phyloP scores from a whole-genome alignment of 2,329 filamentous ascomycete species.

The Lecanoromycetidae sp. region DNA sequence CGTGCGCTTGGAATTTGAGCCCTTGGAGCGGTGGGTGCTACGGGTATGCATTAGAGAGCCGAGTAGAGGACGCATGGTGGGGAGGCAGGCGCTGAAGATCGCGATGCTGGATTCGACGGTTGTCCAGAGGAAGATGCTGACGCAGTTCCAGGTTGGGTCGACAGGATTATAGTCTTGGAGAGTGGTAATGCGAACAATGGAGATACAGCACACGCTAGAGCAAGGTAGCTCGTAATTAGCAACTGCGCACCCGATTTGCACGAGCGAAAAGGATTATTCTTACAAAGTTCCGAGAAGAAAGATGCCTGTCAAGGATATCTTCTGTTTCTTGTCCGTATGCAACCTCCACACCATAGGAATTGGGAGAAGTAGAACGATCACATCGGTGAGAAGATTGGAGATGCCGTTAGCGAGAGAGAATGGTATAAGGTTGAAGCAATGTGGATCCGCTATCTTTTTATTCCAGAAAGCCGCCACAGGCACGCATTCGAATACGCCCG shows the following conservation, averaged over 20 bases:
- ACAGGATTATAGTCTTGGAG: background rate
- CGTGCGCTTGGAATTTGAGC: too few relatives aligned
- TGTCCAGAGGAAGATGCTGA: conserved; percentile 26
- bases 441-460: conserved; percentile 6
- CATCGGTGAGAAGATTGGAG: conserved; percentile 12
- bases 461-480: conserved; percentile 16
- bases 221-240: background rate
- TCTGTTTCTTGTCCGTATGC: conserved; percentile 6
- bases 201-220: background rate
- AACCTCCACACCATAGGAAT: conserved; percentile 14
- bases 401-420: conserved; percentile 6
- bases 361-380: conserved; percentile 7
- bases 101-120: conserved; percentile 27
- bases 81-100: conserved; percentile 27
- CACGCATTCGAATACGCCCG: conserved; percentile 15
- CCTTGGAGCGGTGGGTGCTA: too few relatives aligned
- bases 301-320: conserved; percentile 5
- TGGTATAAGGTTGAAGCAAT: conserved; percentile 9
- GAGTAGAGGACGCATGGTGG: conserved; percentile 26
- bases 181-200: background rate
- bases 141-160: conserved; percentile 20
- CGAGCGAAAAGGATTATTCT: background rate
- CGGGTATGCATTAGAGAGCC: conserved; percentile 1
- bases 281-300: conserved; percentile 9
- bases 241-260: background rate